phyloP scores from a whole-genome alignment of 176 grass and related monocot species.

The Chloris gayana region DNA sequence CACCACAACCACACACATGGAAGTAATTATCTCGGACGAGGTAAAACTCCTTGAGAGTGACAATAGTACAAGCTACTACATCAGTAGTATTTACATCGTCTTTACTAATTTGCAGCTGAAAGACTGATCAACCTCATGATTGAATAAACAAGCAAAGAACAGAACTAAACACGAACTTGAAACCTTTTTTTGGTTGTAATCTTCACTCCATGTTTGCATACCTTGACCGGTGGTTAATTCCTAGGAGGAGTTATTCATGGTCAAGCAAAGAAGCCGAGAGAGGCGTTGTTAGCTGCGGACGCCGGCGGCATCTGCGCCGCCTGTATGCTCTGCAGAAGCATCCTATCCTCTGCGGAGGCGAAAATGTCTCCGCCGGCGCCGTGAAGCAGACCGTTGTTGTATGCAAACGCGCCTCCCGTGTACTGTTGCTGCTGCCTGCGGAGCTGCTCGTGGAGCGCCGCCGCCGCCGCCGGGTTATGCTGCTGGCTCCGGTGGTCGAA shows the following conservation, averaged over 20 bases:
- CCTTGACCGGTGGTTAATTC: not conserved
- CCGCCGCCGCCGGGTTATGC: not conserved
- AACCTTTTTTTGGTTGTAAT: not conserved
- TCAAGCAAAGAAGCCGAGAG: constrained; percentile 54
- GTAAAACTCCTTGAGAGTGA: not conserved
- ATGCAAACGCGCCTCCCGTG: constrained; percentile 32
- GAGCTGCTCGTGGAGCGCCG: constrained; percentile 45
- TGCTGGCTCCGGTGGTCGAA: constrained; percentile 42
- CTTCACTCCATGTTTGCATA: not conserved
- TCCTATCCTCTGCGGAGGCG: constrained; percentile 44
- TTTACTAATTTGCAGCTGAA: not conserved
- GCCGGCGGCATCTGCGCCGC: constrained; percentile 45
- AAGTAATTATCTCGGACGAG: not conserved
- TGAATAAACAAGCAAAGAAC: not conserved
- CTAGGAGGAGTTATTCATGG: not conserved
- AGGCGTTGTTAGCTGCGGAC: constrained; percentile 32
- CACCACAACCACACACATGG: not conserved
- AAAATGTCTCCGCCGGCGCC: constrained; percentile 27
- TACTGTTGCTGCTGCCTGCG: constrained; percentile 45
- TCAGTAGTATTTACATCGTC: constrained; percentile 41
- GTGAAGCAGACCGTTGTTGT: not conserved
- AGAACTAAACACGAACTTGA: not conserved
- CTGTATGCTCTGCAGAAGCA: constrained; percentile 56
- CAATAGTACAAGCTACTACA: not conserved
- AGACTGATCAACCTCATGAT: not conserved